Evolutionary conservation across 2,329 filamentous ascomycete species (phyloP).

Genomic region (Apiospora hydei): DNA sequence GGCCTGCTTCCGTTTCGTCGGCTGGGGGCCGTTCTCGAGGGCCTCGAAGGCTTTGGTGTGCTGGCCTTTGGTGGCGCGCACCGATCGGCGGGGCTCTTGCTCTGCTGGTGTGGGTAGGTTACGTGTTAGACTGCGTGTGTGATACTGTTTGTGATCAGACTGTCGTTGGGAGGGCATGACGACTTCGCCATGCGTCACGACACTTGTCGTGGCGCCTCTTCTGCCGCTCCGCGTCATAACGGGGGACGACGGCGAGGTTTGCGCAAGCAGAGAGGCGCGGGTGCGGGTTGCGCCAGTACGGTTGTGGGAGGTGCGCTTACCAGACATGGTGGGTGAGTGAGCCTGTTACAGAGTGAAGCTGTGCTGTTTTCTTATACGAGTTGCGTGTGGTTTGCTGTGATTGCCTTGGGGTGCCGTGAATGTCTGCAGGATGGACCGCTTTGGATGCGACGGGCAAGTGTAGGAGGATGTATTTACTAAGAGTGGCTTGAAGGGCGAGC

Average conservation of each 20-base stretch:
- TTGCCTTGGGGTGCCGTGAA: neutral
- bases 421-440: slow-evolving; percentile 21
- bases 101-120: slow-evolving; percentile 47
- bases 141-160: neutral
- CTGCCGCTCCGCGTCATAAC: neutral
- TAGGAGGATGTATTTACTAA: slow-evolving; percentile 22
- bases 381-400: slow-evolving; percentile 5
- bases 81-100: slow-evolving; percentile 87
- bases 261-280: slow-evolving; percentile 17
- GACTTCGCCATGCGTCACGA: neutral
- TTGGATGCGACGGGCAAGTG: slow-evolving; percentile 15
- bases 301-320: slow-evolving; percentile 40
- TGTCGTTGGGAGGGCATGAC: neutral
- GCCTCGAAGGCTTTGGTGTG: slow-evolving; percentile 88
- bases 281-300: slow-evolving; percentile 29
- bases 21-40: slow-evolving; percentile 65
- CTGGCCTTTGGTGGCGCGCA: slow-evolving; percentile 95
- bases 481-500: slow-evolving; percentile 11
- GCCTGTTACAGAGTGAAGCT: neutral
- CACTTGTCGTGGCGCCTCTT: neutral
- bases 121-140: slow-evolving; percentile 36
- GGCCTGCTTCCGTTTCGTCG: slow-evolving; percentile 55
- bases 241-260: slow-evolving; percentile 23
- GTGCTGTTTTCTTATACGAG: slow-evolving; percentile 10
- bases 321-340: slow-evolving; percentile 39